These are phyloP conservation scores for Malassezia psittaci DNA, from an alignment of 1,284 basidiomycete genomes.

Conservation along the genomic window DNA sequence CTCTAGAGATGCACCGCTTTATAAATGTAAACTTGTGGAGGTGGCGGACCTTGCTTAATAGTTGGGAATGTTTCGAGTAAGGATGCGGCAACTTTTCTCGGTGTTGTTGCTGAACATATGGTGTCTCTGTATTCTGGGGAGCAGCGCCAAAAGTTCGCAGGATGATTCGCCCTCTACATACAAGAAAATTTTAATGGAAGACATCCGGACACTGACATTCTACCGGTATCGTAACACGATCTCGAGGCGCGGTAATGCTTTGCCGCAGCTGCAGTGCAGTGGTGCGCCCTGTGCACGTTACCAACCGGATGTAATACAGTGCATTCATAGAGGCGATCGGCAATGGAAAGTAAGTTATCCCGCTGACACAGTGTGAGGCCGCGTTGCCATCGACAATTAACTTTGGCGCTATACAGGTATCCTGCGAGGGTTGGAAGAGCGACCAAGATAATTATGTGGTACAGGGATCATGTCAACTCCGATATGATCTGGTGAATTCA, in stretches of 20 bases:
- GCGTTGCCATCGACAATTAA: constrained; percentile 4
- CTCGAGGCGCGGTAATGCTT: constrained; percentile 3
- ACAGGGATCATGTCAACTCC: constrained; percentile 11
- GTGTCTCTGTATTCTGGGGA: too few species aligned
- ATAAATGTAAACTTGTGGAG: neutral
- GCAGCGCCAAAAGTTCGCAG: too few species aligned
- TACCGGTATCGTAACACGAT: constrained; percentile 3
- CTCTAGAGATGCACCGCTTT: too few species aligned
- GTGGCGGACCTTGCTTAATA: neutral
- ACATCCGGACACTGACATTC: constrained; percentile 10
- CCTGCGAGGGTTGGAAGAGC: constrained; percentile 15
- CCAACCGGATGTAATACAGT: constrained; percentile 6
- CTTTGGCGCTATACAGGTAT: constrained; percentile 13
- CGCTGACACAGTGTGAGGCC: constrained; percentile 7
- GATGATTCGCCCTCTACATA: neutral
- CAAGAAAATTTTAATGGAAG: neutral
- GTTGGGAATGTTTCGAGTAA: too few species aligned
- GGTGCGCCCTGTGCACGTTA: constrained; percentile 2
- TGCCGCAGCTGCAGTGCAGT: constrained; percentile 13
- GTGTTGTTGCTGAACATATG: too few species aligned
- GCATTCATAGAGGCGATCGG: constrained; percentile 2
- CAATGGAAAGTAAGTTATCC: constrained; percentile 7
- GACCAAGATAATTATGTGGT: constrained; percentile 7
- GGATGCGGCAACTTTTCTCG: too few species aligned
- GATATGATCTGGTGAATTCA: constrained; percentile 4